Percentiles rank a stretch among this genome's conserved stretches.
phyloP scores from a whole-genome alignment of 2,329 filamentous ascomycete species.

The Neurospora crassa region DNA sequence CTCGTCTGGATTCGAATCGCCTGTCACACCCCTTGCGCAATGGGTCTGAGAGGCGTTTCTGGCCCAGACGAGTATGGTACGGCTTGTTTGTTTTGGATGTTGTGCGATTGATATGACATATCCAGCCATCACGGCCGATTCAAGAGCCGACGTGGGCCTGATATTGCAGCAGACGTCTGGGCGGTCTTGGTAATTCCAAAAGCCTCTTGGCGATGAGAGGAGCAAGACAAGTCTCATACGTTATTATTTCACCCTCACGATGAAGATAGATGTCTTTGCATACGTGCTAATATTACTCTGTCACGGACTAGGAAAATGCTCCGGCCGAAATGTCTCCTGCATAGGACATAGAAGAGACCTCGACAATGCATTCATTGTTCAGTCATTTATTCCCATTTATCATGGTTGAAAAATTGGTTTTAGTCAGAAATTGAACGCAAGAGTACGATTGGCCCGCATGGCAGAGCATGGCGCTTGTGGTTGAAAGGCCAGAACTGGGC shows the following conservation, averaged over 20 bases:
- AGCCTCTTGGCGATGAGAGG: conserved; percentile 13
- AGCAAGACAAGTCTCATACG: conserved; percentile 8
- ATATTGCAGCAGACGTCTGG: conserved; percentile 16
- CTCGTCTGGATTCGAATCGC: no score
- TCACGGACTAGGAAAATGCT: not conserved
- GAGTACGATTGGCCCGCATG: not conserved
- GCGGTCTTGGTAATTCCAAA: conserved; percentile 16
- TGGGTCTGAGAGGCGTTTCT: no score
- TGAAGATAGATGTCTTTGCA: not conserved
- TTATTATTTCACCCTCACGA: not conserved
- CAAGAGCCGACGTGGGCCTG: conserved; percentile 10
- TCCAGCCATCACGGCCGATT: not conserved
- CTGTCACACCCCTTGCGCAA: no score
- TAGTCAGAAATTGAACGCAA: not conserved
- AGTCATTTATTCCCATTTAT: not conserved
- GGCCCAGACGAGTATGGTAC: not conserved
- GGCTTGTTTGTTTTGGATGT: not conserved
- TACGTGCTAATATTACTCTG: not conserved
- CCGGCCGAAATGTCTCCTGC: not conserved
- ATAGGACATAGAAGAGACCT: not conserved
- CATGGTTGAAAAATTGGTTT: not conserved
- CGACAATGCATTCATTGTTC: not conserved
- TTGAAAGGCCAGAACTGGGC: not conserved
- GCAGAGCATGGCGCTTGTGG: not conserved
- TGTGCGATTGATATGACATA: not conserved